Evolutionary conservation across 2,329 filamentous ascomycete genomes (phyloP).

Genomic region (Orbilia javanica): DNA sequence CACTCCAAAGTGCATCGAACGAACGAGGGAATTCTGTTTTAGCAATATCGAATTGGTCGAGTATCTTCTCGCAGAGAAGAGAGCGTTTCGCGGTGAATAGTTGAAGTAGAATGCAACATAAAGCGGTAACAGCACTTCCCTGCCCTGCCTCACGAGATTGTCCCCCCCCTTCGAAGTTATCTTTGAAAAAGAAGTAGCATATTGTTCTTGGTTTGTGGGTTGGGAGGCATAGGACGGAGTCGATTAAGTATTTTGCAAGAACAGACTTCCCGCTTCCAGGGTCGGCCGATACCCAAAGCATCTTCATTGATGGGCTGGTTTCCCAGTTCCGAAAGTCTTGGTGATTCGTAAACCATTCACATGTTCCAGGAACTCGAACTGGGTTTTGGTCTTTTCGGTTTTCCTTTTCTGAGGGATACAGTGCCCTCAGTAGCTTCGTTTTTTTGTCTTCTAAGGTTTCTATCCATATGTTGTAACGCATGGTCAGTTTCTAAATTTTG

Average conservation of each 20-base stretch:
- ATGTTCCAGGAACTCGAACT: slow-evolving; percentile 14
- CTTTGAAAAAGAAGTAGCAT: slow-evolving; percentile 68
- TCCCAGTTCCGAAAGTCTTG: slow-evolving; percentile 8
- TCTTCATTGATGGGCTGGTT: slow-evolving; percentile 51
- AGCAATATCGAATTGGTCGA: slow-evolving; percentile 64
- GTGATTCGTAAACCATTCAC: slow-evolving; percentile 39
- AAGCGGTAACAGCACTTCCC: background rate
- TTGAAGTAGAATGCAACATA: background rate
- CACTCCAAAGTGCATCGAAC: slow-evolving; percentile 63
- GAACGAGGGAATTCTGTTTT: slow-evolving; percentile 59
- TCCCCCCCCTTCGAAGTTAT: slow-evolving; percentile 61
- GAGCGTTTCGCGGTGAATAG: slow-evolving; percentile 2
- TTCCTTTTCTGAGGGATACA: background rate
- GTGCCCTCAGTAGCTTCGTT: background rate
- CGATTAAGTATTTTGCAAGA: slow-evolving; percentile 61
- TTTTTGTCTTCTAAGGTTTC: background rate
- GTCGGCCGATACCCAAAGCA: slow-evolving; percentile 66
- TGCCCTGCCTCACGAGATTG: no score
- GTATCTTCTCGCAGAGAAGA: slow-evolving; percentile 63
- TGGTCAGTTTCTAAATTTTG: slow-evolving; percentile 1
- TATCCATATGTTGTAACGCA: no score
- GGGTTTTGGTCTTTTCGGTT: background rate
- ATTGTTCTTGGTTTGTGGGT: slow-evolving; percentile 59
- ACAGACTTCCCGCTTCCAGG: slow-evolving; percentile 68
- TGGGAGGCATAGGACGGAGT: slow-evolving; percentile 59